These are phyloP conservation scores for Cryphonectria naterciae DNA, from an alignment of 2,329 filamentous ascomycete genomes.

Conservation along the genomic window DNA sequence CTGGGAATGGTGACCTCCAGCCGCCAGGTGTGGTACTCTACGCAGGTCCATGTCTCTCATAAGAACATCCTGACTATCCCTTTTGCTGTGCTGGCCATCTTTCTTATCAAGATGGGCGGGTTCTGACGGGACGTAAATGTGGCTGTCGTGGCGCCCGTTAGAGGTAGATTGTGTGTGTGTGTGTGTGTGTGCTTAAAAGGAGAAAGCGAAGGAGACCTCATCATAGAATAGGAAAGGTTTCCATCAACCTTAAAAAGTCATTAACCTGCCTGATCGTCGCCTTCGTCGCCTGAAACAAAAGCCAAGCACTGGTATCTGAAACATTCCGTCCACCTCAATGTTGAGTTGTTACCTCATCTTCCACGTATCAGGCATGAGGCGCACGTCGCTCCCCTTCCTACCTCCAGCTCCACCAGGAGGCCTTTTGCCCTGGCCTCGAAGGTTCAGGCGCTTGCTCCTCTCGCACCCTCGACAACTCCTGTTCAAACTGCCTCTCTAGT, in stretches of 20 bases:
- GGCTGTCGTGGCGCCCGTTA: background rate
- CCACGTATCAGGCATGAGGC: background rate
- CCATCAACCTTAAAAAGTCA: background rate
- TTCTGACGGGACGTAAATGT: background rate
- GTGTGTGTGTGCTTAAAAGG: no score
- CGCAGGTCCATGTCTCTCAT: background rate
- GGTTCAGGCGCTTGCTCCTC: background rate
- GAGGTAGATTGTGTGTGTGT: no score
- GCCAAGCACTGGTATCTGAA: background rate
- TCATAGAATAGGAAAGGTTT: background rate
- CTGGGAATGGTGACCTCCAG: background rate
- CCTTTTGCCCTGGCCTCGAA: background rate
- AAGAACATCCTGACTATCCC: background rate
- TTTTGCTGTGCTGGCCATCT: conserved; percentile 1
- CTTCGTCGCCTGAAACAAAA: background rate
- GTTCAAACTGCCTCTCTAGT: conserved; percentile 7
- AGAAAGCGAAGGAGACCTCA: background rate
- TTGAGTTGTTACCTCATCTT: background rate
- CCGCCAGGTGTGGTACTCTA: background rate
- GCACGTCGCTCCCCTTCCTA: background rate
- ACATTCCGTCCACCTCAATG: background rate
- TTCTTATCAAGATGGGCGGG: conserved; percentile 10
- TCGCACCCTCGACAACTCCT: background rate
- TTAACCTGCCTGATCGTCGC: background rate
- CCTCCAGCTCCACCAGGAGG: conserved; percentile 5